phyloP scores from a whole-genome alignment of 2,329 filamentous ascomycete species.

The Scolecobasidium constrictum region DNA sequence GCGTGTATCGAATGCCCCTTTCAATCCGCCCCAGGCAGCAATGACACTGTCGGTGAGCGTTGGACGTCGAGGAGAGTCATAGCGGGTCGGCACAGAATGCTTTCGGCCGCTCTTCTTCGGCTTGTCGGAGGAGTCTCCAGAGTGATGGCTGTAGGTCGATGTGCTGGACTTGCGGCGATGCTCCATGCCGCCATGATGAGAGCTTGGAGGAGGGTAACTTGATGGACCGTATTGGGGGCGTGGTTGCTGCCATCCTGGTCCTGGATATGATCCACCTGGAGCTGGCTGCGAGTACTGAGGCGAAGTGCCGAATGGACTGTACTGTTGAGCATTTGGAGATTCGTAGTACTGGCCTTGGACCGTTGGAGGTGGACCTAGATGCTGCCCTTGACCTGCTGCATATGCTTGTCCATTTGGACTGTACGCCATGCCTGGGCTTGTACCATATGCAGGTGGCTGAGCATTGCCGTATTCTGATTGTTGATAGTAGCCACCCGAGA shows the following conservation, averaged over 20 bases:
- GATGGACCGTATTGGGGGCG: not conserved
- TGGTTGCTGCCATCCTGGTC: not conserved
- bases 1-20: conserved; percentile 1
- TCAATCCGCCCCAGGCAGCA: not conserved
- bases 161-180: not conserved
- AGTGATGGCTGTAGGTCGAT: not conserved
- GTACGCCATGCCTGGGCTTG: not conserved
- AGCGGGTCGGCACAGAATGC: not conserved
- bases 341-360: not conserved
- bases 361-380: not conserved
- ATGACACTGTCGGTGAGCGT: conserved; percentile 2
- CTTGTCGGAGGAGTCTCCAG: not conserved
- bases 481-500: not conserved
- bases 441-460: not conserved
- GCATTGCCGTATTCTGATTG: not conserved
- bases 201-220: not conserved
- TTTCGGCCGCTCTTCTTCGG: not conserved
- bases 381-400: not conserved
- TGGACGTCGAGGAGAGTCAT: not conserved
- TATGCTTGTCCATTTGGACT: not conserved
- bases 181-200: not conserved
- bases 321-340: not conserved
- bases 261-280: not conserved
- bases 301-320: not conserved
- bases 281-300: not conserved